Base-by-base conservation (phyloP, 1,284 basidiomycete genomes). In the Amylostereum chailletii region DNA sequence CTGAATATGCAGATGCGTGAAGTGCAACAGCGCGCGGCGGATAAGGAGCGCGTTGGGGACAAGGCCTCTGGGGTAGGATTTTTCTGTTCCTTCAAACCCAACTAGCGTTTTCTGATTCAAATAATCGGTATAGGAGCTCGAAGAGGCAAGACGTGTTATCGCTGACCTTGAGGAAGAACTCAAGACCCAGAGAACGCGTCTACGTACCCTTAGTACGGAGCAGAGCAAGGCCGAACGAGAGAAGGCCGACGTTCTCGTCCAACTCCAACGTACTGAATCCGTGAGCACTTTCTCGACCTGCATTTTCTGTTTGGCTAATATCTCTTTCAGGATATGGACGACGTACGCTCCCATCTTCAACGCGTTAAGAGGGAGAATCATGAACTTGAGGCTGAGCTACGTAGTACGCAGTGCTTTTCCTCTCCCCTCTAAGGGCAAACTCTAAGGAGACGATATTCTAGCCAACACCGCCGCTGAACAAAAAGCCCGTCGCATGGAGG, bases 81-180 rank as follows among this genome's bases (percentile, higher is more conserved):
- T 36, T n/a, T 41, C 36, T 3, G 41, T 33, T 8, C 44, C 50
- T 30, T 19, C 27, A 33, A 8, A 29, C 26, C 8, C 32, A 19
- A 5, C 8, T 26, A 38, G 42, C 30, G 31, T 30, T 39, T 9
- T 45, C 11, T 41, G 29, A 46, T 19, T 49, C 4, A 54, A 53
- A 11, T 45, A 52, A 36, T 44, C 26, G 30, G 37, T 49, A 40
- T 53, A 90, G 85, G 86, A 90, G 53, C 73, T 87, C 6, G 79
- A 81, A 37, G 75, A 72, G 45, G 84, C 86, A 2, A 84, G 76
- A 56, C 66, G 64, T 10, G 74, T 74, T 27, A 79, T 90, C 51
- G 70, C 74, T 2, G 82, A 83, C 9, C 73, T 91, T 3, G 86
- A 91, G 57, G 70, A 65, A 31, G 77, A 83, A 37, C 67, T 91